A percentile compares a stretch with the other conserved stretches of the same genome.
phyloP scores from a whole-genome alignment of 257 asterid genomes.

The Gardenia jasminoides region DNA sequence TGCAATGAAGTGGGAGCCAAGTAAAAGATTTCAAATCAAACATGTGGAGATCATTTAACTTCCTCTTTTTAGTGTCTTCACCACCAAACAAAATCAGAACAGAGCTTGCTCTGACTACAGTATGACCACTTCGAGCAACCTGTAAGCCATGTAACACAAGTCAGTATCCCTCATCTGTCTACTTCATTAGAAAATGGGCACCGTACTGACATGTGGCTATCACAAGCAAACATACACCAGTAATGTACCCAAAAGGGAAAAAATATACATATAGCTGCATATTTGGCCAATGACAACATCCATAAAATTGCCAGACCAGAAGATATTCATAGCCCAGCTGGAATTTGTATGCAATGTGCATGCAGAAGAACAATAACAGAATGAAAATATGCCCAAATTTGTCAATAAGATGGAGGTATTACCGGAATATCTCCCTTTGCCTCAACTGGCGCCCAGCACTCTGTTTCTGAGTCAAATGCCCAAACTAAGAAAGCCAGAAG shows the following conservation, averaged over 20 bases:
- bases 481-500: conserved; percentile 56
- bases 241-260: no score
- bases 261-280: not conserved
- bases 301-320: not conserved
- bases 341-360: not conserved
- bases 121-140: conserved; percentile 97
- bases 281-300: not conserved
- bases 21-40: conserved; percentile 91
- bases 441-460: conserved; percentile 89
- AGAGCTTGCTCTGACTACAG: conserved; percentile 81
- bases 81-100: conserved; percentile 91
- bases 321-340: not conserved
- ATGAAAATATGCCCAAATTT: not conserved
- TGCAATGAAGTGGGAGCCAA: conserved; percentile 99
- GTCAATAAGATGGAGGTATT: conserved; percentile 19
- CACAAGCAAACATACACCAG: not conserved
- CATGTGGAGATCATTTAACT: conserved; percentile 93
- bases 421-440: conserved; percentile 98
- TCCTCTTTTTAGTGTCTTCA: conserved; percentile 76
- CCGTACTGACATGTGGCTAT: not conserved
- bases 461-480: conserved; percentile 95
- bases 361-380: not conserved
- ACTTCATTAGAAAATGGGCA: not conserved
- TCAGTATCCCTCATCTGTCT: conserved; percentile 1
- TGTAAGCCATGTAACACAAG: conserved; percentile 24